A percentile compares a stretch with the other conserved stretches of the same genome.
Conservation (phyloP, 257 asterid species). For the Euphrasia confusa region DNA sequence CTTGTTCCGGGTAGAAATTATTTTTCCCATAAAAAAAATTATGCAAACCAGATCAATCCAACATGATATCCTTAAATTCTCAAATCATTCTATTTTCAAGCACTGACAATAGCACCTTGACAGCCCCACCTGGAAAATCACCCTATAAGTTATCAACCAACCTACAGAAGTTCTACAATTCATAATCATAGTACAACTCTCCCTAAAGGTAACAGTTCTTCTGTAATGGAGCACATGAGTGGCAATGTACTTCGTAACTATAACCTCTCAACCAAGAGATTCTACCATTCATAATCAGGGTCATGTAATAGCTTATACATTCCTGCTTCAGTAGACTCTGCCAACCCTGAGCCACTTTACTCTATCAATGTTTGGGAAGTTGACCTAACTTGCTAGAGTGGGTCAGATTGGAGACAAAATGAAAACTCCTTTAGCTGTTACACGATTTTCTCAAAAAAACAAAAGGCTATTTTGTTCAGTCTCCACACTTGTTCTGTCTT, state of each 20-base stretch:
- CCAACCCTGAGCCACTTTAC: not conserved
- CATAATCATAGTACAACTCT: not conserved
- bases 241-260: not conserved
- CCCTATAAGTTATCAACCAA: not conserved
- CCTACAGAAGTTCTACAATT: slow-evolving; percentile 11
- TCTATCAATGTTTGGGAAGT: not conserved
- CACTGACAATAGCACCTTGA: slow-evolving; percentile 2
- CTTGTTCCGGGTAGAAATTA: slow-evolving; percentile 3
- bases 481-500: too few species aligned
- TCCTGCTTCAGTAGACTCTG: slow-evolving; percentile 3
- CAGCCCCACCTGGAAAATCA: slow-evolving; percentile 6
- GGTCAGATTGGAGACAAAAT: not conserved
- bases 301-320: not conserved
- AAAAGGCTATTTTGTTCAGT: too few species aligned
- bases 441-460: not conserved
- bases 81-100: slow-evolving; percentile 9
- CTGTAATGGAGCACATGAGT: not conserved
- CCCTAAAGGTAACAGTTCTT: slow-evolving; percentile 10
- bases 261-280: slow-evolving; percentile 7
- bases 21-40: slow-evolving; percentile 13
- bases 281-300: not conserved
- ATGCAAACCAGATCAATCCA: slow-evolving; percentile 11
- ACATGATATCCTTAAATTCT: slow-evolving; percentile 2
- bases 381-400: not conserved
- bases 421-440: not conserved